Conservation (phyloP, 495 filamentous ascomycete species). For the Usnea hakonensis region DNA sequence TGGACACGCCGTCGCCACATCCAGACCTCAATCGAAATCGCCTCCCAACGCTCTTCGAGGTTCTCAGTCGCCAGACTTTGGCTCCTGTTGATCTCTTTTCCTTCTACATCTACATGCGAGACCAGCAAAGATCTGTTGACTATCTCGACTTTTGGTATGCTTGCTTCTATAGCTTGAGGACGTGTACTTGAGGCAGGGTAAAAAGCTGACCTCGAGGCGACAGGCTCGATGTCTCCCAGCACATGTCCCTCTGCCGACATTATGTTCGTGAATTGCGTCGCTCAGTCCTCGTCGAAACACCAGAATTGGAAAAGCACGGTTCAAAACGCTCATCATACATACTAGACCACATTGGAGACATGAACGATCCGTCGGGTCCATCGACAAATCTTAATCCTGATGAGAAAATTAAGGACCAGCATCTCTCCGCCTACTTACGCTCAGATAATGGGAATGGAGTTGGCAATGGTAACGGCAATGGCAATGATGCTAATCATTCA, state of each 20-base stretch:
- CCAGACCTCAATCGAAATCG: constrained; percentile 55
- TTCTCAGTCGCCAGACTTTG: constrained; percentile 80
- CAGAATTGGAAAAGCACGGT: constrained; percentile 72
- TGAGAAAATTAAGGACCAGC: constrained; percentile 65
- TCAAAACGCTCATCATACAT: constrained; percentile 78
- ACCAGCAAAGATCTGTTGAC: constrained; percentile 94
- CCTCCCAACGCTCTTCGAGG: constrained; percentile 89
- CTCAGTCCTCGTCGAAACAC: constrained; percentile 86
- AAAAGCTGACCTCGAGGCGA: constrained; percentile 1
- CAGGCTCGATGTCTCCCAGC: constrained; percentile 98
- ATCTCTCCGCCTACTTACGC: constrained; percentile 82
- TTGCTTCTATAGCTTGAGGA: neutral
- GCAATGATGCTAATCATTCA: constrained; percentile 50
- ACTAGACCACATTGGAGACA: constrained; percentile 62
- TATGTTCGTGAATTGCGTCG: constrained; percentile 93
- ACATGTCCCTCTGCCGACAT: constrained; percentile 95
- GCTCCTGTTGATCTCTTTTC: constrained; percentile 95
- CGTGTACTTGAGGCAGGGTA: neutral
- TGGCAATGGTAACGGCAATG: constrained; percentile 1
- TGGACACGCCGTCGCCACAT: constrained; percentile 22
- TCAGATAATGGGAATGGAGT: constrained; percentile 45
- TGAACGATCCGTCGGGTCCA: constrained; percentile 52
- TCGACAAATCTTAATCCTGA: constrained; percentile 43
- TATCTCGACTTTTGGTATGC: constrained; percentile 95
- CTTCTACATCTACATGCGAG: constrained; percentile 99